Evolutionary conservation across 2,329 filamentous ascomycete species (phyloP), one percentile per base, ranked within the genome.

Genomic region (Hypoxylon sp.): DNA sequence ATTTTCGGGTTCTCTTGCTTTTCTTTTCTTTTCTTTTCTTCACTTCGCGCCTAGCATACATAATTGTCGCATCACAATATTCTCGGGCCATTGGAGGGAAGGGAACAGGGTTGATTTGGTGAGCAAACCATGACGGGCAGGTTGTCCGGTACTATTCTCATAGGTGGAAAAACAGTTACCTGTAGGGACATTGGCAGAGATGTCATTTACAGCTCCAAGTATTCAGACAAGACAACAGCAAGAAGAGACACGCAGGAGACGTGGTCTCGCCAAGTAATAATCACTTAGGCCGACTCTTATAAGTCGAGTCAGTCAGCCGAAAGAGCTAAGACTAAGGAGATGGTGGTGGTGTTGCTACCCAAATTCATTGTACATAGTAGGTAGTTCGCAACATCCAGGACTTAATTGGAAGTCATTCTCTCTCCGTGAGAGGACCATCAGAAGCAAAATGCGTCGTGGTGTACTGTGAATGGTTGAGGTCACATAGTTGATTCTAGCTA

Each of bases 11-110:
- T 5, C 21, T n/a, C n/a, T n/a, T n/a, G n/a, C n/a, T n/a, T 25
- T 25, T 25, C 9, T 19, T 52, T 48, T 35, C n/a, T 36, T 37
- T 43, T 42, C 36, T 26, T 37, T 54, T 47, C 35, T 51, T 46
- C 42, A 34, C 36, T 56, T 59, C 47, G 41, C 52, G 53, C 53
- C 34, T 30, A 31, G 42, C 52, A 53, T 59, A 56, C 45, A 50
- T 59, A 50, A 56, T 59, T 43, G 21, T 35, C 25, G 38, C 51
- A 32, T 29, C 27, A 27, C 29, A 50, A 27, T 29, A 16, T 21
- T 13, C 16, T 48, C 25, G 47, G 46, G 29, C 34, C 20, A 17
- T 37, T 26, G 30, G 38, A 23, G 21, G 42, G 25, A 40, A 43
- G 17, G 23, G 35, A 25, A 32, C 34, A 15, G 15, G 40, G 19